These are phyloP conservation scores for Talaromyces trachyspermus DNA, from an alignment of 495 filamentous ascomycete genomes.

Conservation along the genomic window DNA sequence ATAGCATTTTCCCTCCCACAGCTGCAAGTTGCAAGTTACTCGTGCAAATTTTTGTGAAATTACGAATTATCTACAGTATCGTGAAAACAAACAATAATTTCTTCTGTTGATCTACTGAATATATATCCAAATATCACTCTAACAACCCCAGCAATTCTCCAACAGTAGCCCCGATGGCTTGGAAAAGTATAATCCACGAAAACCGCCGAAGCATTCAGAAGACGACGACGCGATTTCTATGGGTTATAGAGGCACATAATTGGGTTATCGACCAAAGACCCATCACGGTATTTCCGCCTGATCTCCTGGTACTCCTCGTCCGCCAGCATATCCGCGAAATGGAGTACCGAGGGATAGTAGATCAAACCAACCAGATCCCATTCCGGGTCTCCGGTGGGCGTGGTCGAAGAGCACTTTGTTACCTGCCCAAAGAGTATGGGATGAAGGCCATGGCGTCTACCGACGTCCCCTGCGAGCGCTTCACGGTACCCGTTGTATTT, in stretches of 20 bases:
- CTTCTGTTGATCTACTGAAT: too few species aligned
- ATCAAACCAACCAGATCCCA: constrained; percentile 6
- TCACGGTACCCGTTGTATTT: constrained; percentile 4
- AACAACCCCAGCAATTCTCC: too few species aligned
- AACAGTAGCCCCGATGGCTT: too few species aligned
- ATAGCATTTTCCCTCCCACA: too few species aligned
- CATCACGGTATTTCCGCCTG: constrained; percentile 5
- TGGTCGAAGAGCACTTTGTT: neutral
- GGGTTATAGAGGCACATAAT: constrained; percentile 2
- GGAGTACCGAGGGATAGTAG: constrained; percentile 7
- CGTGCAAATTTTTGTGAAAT: too few species aligned
- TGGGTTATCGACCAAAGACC: constrained; percentile 4
- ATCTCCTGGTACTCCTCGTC: constrained; percentile 5
- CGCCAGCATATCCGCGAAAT: constrained; percentile 8
- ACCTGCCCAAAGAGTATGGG: constrained; percentile 5
- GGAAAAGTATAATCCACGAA: too few species aligned
- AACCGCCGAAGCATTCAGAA: too few species aligned
- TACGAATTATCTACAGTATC: too few species aligned
- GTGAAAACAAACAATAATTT: too few species aligned
- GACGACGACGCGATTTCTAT: too few species aligned
- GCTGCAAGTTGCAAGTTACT: too few species aligned
- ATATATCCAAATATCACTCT: too few species aligned
- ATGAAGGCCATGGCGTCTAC: constrained; percentile 1
- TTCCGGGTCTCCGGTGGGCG: neutral
- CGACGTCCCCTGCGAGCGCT: constrained; percentile 1